phyloP scores from a whole-genome alignment of 345 rosid species.

The Trapa incisa region DNA sequence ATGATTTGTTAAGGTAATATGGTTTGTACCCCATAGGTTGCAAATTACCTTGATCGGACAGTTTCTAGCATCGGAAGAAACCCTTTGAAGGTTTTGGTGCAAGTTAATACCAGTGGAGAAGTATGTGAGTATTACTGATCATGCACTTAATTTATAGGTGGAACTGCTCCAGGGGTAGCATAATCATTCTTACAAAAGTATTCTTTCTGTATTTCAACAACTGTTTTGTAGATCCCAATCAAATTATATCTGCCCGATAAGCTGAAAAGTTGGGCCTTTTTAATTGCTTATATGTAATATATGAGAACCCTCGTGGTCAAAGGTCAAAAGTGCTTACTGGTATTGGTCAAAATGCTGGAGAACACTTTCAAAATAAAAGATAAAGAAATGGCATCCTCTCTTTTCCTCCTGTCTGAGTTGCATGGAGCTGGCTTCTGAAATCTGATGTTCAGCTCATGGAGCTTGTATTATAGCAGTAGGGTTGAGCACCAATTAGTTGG shows the following conservation, averaged over 20 bases:
- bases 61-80: conserved; percentile 65
- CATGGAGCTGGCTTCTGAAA: no score
- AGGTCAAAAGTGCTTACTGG: neutral
- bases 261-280: neutral
- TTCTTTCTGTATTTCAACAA: neutral
- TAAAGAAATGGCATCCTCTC: no score
- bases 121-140: conserved; percentile 39
- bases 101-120: conserved; percentile 95
- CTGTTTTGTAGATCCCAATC: neutral
- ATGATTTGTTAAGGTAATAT: neutral
- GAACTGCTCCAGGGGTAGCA: neutral
- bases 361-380: no score
- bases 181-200: neutral
- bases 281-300: neutral
- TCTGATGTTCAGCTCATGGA: no score
- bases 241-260: neutral
- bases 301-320: neutral
- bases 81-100: conserved; percentile 78
- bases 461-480: no score
- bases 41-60: conserved; percentile 57
- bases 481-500: neutral
- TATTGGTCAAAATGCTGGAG: neutral
- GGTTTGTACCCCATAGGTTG: conserved; percentile 32
- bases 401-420: no score
- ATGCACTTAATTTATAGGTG: neutral